Base-by-base conservation (phyloP, 805 yeast genomes). In the Candida railenensis region DNA sequence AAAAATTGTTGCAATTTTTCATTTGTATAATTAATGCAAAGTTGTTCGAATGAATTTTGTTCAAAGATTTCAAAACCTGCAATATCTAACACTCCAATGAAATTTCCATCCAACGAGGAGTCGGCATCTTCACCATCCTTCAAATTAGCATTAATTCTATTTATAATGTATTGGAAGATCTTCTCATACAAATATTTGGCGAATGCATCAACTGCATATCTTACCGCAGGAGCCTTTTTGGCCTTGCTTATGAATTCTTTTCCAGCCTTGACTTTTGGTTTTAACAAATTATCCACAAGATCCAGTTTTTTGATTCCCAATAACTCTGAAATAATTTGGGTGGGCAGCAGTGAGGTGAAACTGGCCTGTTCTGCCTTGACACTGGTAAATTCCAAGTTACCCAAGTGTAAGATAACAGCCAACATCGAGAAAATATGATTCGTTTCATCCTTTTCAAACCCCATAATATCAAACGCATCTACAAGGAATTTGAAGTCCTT, bases 231-330 rank as follows among this genome's bases (percentile, higher is more conserved):
- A 0, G 96, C 83, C 40, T 83, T 83, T 55, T 87, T 81, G 30
- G 91, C 81, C 59, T 89, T 96, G 18, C 82, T 78, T 34, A 94
- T 89, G 65, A 78, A 76, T 62, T 94, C 99, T 53, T 81, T 77
- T 2, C 99, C 99, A 3, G 97, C 97, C 60, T 83, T 89, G 9
- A 91, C 96, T 57, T 81, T 85, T 3, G 97, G 97, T 34, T 80
- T 78, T 30, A 90, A 63, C 9, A 94, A 70, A 37, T 80, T 81
- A 48, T 73, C 74, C 52, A 87, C 80, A 47, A 73, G 70, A 3
- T 74, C 80, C 0, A 74, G 64, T 21, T 66, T 62, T 3, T 73
- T 65, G 20, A 92, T 78, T 1, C 95, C 96, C 37, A 92, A 73
- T 20, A 90, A 66, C 15, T 74, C 69, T 25, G 87, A 76, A 2